phyloP scores from a whole-genome alignment of 2,329 filamentous ascomycete species.

The Penicillium sp. region DNA sequence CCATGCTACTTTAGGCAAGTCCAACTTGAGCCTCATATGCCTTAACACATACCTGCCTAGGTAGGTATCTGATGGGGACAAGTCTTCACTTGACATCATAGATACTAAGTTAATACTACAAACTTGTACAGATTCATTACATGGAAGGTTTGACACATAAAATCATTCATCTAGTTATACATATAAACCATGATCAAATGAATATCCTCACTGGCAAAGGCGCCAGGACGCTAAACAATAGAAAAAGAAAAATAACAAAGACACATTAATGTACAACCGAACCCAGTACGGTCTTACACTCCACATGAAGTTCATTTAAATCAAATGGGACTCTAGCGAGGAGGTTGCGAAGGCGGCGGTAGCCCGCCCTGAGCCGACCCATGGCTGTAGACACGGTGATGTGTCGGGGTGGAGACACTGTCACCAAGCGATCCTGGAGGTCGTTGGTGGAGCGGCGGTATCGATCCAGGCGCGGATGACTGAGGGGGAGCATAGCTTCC shows the following conservation, averaged over 20 bases:
- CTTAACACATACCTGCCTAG: background rate
- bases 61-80: background rate
- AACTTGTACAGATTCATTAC: background rate
- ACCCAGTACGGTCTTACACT: background rate
- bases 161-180: constrained; percentile 21
- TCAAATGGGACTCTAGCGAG: constrained; percentile 14
- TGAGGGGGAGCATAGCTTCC: constrained; percentile 23
- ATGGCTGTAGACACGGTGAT: constrained; percentile 35
- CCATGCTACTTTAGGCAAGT: too few species aligned
- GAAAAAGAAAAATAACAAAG: background rate
- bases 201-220: constrained; percentile 1
- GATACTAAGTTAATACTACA: background rate
- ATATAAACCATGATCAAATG: constrained; percentile 9
- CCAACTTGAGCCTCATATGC: too few species aligned
- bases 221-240: constrained; percentile 4
- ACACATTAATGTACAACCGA: constrained; percentile 1
- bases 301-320: background rate
- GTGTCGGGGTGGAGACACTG: constrained; percentile 18
- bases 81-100: background rate
- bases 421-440: constrained; percentile 22
- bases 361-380: constrained; percentile 26
- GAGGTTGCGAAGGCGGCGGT: constrained; percentile 22
- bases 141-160: constrained; percentile 11
- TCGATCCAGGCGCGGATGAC: constrained; percentile 15
- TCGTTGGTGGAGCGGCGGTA: constrained; percentile 25